Base-by-base conservation (phyloP, 2,329 filamentous ascomycete genomes). In the Penicillium brevicompactum region DNA sequence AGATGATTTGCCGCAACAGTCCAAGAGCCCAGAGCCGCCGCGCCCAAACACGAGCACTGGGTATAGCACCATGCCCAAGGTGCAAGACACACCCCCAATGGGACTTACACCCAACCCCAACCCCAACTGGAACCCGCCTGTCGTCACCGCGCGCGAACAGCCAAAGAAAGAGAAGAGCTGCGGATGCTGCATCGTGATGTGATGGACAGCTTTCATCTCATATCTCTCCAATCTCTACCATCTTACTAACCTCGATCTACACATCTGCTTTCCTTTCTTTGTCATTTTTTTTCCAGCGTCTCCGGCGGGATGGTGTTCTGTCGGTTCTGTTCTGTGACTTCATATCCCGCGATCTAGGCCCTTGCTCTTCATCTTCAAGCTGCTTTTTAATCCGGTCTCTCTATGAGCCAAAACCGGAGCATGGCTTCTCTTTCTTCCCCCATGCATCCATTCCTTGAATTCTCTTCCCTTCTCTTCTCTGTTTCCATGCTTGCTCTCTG, bases 161-260 rank as follows among this genome's bases (percentile, higher is more conserved):
- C 77, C 78, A 10, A 74, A 81, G 62, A 70, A 70, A 60, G 67
- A 69, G 49, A 77, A 80, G 64, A 82, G 84, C 10, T 88, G 87
- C 63, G 86, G 84, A 55, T 89, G 88, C 73, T 92, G 89, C 73
- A 78, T 90, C 58, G 82, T 92, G 63, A 91, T 91, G 89, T 91
- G 79, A 84, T 62, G 49, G 45, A 49, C 30, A 44, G 56, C 49
- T 46, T 27, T 43, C 42, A 51, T 55, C 61, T 56, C 48, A 57
- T 60, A 42, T 50, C 52, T 57, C 55, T 42, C 49, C 41, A 59
- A 56, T 61, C 50, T 60, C 53, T 46, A 51, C 55, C 55, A 45
- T 56, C 46, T 27, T 53, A 46, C 41, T 51, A 59, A 58, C 53
- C 37, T 64, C 56, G 44, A 34, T 53, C 59, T 53, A 43, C 53